Evolutionary conservation across 495 filamentous ascomycete genomes (phyloP), one percentile per base, ranked within the genome.

Genomic region (Elaphomyces granulatus): DNA sequence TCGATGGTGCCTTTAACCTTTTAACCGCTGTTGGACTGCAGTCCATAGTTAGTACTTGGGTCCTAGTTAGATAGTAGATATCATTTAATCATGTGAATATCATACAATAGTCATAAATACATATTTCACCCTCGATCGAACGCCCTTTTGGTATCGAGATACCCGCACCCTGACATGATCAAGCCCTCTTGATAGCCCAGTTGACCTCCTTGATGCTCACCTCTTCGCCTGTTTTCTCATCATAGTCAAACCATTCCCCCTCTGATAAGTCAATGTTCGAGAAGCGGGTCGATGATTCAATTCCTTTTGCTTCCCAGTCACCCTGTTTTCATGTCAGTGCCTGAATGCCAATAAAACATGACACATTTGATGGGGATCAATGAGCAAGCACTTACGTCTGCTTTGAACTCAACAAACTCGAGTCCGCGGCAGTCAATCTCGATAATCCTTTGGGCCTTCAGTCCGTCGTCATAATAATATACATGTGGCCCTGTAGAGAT

Each of bases 341-440:
- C 33, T 35, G 15, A 1, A 3, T 15, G 32, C 32, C 6, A 46
- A 36, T 35, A n/a, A 20, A 20, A 19, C n/a, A 26, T 12, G 15
- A 10, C 8, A 23, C 15, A 10, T 20, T 6, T 15, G 15, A n/a
- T 26, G n/a, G 9, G 17, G 20, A 40, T 33, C 15, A 15, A 8
- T 26, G 36, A 20, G 16, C 12, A 14, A 9, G 8, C 12, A 55
- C 70, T 47, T 56, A 92, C 86, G 57, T 94, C 87, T 21, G 87
- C 68, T 48, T 76, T 83, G 58, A 95, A 98, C 35, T 87, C 80
- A 0, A 71, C 74, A 48, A 98, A 95, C 56, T 98, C 90, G 4
- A 95, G 66, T 3, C 90, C 90, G 37, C 90, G 75, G 60, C 90
- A 96, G 63, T 96, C 90, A 40, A 98, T 76, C 49, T 83, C 78